Percentiles rank a stretch among this genome's conserved stretches.
Conservation (phyloP, 768 basidiomycete species). For the Dentipellis sp. region DNA sequence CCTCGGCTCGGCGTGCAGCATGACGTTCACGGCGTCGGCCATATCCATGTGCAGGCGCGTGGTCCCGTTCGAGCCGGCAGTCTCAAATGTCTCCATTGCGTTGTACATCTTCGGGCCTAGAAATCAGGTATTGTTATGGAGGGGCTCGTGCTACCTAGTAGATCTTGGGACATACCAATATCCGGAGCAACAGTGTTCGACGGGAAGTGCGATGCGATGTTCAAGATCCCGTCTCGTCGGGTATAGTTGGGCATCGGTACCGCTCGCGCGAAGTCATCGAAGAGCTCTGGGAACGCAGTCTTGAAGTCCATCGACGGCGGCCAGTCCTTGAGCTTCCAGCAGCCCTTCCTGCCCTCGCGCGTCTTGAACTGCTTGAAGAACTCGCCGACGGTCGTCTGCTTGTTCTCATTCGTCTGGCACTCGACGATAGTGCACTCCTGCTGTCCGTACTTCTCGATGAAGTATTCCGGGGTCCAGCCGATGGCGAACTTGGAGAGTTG, state of each 20-base stretch:
- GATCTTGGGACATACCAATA: conserved; percentile 40
- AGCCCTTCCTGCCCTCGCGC: conserved; percentile 44
- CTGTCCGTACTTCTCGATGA: conserved; percentile 58
- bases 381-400: conserved; percentile 53
- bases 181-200: conserved; percentile 70
- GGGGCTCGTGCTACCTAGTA: too few species aligned
- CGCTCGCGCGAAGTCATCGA: conserved; percentile 71
- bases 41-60: conserved; percentile 89
- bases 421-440: conserved; percentile 68
- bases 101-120: conserved; percentile 55
- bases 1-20: conserved; percentile 57
- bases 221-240: conserved; percentile 78
- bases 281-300: conserved; percentile 74
- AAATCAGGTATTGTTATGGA: background rate
- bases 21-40: conserved; percentile 83
- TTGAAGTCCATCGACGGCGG: conserved; percentile 83
- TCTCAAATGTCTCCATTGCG: conserved; percentile 62
- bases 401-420: conserved; percentile 66
- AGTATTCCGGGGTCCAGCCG: conserved; percentile 78
- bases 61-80: conserved; percentile 60
- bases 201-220: conserved; percentile 87
- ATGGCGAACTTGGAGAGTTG: conserved; percentile 53
- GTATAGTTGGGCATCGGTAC: conserved; percentile 88
- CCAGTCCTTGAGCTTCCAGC: conserved; percentile 91
- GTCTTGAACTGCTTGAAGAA: conserved; percentile 78